These are phyloP conservation scores for Aspergillus leporis DNA, from an alignment of 495 filamentous ascomycete genomes.

Conservation along the genomic window DNA sequence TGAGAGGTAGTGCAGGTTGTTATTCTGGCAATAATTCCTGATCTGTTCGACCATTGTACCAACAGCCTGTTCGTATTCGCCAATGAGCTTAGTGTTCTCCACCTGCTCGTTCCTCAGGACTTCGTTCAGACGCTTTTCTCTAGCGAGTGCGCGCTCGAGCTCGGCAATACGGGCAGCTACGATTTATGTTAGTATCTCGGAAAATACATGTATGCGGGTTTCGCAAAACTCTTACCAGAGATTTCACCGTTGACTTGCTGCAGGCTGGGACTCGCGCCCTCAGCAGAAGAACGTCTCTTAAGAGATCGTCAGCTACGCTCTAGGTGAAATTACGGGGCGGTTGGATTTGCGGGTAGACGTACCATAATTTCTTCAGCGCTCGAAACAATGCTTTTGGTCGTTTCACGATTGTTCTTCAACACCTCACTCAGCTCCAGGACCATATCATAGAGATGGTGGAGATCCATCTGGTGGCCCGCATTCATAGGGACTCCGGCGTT, in stretches of 20 bases:
- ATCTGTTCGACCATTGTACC: slow-evolving; percentile 61
- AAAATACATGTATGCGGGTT: not conserved
- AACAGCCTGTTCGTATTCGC: slow-evolving; percentile 57
- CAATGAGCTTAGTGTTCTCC: slow-evolving; percentile 55
- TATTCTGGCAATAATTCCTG: slow-evolving; percentile 60
- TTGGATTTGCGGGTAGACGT: slow-evolving; percentile 13
- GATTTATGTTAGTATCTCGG: not conserved
- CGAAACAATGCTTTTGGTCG: slow-evolving; percentile 70
- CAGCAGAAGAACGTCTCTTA: slow-evolving; percentile 47
- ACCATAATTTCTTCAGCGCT: slow-evolving; percentile 65
- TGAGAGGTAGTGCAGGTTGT: slow-evolving; percentile 57
- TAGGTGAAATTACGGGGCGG: not conserved
- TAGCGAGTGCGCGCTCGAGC: slow-evolving; percentile 53
- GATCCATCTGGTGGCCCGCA: slow-evolving; percentile 83
- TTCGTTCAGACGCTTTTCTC: slow-evolving; percentile 48
- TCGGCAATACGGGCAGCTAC: slow-evolving; percentile 50
- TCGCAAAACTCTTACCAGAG: slow-evolving; percentile 29
- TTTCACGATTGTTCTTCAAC: slow-evolving; percentile 73
- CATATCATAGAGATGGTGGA: slow-evolving; percentile 81
- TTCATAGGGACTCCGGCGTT: slow-evolving; percentile 62
- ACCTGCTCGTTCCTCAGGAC: slow-evolving; percentile 49
- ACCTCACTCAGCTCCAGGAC: slow-evolving; percentile 77
- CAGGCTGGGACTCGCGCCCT: slow-evolving; percentile 42
- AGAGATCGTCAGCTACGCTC: slow-evolving; percentile 16
- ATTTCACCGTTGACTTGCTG: slow-evolving; percentile 53